Base-by-base conservation (phyloP, 176 grass and related monocot genomes). In the Carex littledalei region DNA sequence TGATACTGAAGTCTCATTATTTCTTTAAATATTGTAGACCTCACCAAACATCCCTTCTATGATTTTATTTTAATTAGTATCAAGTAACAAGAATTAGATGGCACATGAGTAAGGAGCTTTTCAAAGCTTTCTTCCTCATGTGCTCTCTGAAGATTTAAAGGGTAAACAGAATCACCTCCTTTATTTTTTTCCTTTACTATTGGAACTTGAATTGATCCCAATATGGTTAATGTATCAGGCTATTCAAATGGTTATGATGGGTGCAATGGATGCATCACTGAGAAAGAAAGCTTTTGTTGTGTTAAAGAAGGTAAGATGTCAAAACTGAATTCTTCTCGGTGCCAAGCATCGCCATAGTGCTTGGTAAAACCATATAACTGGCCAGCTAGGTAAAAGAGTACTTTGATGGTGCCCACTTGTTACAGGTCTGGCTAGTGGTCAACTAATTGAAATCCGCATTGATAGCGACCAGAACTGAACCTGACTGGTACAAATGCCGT, bases 221-320 rank as follows among this genome's bases (percentile, higher is more conserved):
- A 73, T 86, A 13, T 65, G 49, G 47, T 31, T 84, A 37, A 87
- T 71, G 74, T 75, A 82, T 67, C 81, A 97, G 95, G 87, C 87
- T 78, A 90, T 97, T 84, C 89, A 94, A 90, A 90, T 63, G 6
- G 84, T 97, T 49, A 97, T 94, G 87, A 97, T 97, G 74, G 63
- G 84, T 81, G 84, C 91, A 68, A 81, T 91, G 32, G 91, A 90
- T 86, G 79, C 86, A 71, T 83, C 86, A 73, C 73, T 89, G 78
- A 66, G 92, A 61, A 97, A 93, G 85, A 94, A 93, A 68, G 90
- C 92, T 80, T 94, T 93, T 91, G 71, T 73, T 84, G 37, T 90
- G 63, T 78, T 97, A 78, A 94, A 88, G 88, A 90, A 84, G 89
- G 95, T 85, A 87, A 68, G 66, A 55, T 53, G 15, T 77, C 49